phyloP scores from a whole-genome alignment of 495 filamentous ascomycete species.

The Aspergillus funiculosus region DNA sequence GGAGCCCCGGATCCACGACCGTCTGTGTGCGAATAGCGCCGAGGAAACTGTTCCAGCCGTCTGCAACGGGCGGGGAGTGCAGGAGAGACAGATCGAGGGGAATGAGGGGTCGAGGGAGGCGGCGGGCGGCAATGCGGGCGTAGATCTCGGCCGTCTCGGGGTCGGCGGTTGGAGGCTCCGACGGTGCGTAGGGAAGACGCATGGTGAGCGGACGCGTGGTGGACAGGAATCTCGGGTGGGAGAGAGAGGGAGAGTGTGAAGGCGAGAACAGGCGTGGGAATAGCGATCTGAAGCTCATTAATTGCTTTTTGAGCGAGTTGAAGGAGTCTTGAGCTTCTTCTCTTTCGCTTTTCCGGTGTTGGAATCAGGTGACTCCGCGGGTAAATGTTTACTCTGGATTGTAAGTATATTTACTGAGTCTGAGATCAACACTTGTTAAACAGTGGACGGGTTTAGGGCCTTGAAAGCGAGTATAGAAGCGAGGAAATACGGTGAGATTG shows the following conservation, averaged over 20 bases:
- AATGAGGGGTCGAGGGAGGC: conserved; percentile 56
- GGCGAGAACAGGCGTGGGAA: too few species aligned
- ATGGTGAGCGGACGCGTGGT: conserved; percentile 36
- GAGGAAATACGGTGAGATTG: too few species aligned
- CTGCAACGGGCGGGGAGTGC: conserved; percentile 61
- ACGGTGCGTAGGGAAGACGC: conserved; percentile 61
- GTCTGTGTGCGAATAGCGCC: conserved; percentile 60
- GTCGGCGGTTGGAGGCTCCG: conserved; percentile 34
- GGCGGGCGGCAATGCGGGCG: conserved; percentile 53
- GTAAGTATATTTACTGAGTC: too few species aligned
- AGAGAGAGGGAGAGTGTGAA: too few species aligned
- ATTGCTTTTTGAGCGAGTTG: background rate
- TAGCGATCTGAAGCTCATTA: background rate
- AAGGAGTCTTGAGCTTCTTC: background rate
- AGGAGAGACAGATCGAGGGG: conserved; percentile 64
- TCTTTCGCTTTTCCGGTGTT: background rate
- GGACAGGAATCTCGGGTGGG: background rate
- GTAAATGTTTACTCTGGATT: background rate
- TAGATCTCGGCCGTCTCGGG: conserved; percentile 47
- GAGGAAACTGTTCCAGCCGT: conserved; percentile 73
- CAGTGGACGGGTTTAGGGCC: too few species aligned
- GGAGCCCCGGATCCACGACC: conserved; percentile 54
- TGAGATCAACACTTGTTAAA: too few species aligned
- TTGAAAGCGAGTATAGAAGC: too few species aligned
- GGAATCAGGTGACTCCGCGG: conserved; percentile 2